Conservation (phyloP, 2,329 filamentous ascomycete species). For the Aureobasidium melanogenum region DNA sequence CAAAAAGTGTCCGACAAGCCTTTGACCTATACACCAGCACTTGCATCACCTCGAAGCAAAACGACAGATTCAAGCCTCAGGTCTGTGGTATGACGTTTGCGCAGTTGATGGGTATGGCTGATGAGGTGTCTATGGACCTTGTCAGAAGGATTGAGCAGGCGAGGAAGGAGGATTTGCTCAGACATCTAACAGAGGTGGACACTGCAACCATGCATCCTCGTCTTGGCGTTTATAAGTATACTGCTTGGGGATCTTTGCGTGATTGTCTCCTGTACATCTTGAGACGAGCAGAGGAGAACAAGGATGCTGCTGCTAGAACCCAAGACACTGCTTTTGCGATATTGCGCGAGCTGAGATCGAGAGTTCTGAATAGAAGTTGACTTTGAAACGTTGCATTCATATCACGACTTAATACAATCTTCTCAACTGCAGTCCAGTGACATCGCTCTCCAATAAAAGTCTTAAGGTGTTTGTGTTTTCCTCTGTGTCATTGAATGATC, state of each 20-base stretch:
- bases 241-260: neutral
- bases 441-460: too few species aligned
- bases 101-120: constrained; percentile 1
- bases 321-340: neutral
- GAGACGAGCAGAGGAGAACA: constrained; percentile 1
- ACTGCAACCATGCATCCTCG: neutral
- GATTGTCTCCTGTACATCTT: neutral
- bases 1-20: neutral
- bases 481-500: neutral
- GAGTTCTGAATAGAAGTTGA: neutral
- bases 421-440: too few species aligned
- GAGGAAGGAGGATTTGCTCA: neutral
- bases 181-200: neutral
- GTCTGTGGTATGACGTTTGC: neutral
- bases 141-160: neutral
- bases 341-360: neutral
- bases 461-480: neutral
- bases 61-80: constrained; percentile 33
- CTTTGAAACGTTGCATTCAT: neutral
- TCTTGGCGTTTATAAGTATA: neutral
- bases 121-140: neutral
- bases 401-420: neutral
- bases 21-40: neutral
- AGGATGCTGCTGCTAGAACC: neutral
- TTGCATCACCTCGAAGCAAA: constrained; percentile 18